Evolutionary conservation across 495 filamentous ascomycete genomes (phyloP), one percentile per base, ranked within the genome.

Genomic region (Aspergillus sparsus): DNA sequence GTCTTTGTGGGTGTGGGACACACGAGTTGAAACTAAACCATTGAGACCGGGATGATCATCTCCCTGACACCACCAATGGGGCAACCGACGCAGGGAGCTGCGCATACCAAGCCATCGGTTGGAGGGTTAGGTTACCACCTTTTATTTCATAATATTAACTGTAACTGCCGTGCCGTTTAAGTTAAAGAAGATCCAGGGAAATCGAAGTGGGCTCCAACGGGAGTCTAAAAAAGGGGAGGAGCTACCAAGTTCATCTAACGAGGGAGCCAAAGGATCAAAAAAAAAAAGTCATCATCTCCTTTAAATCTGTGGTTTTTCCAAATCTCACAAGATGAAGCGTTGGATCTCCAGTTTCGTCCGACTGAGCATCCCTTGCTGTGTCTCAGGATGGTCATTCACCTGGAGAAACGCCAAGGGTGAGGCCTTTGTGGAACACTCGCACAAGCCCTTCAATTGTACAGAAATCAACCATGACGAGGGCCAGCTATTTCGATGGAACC

Each of bases 391-490:
- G 53, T 31, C 18, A 2, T 55, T 55, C 37, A 55, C 53, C 8
- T 55, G 53, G 53, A 21, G 27, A 6, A 55, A 45, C 16, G n/a
- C 36, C 16, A 39, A 55, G n/a, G 53, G 53, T 13, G 39, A 55
- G 9, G n/a, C 53, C 6, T 33, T 44, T 13, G 41, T 44, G 9
- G 53, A 55, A 15, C 18, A 42, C 16, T 16, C 18, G n/a, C 12
- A 55, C 10, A 33, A 15, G 9, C 37, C 53, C 16, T 12, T 15
- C 12, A 31, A 10, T 13, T 55, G 53, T 18, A 41, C 27, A n/a
- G 7, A 32, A n/a, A 45, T 55, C 35, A n/a, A 55, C 15, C 53
- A 55, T 39, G 53, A 36, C 18, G 31, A 55, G 16, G 53, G 53
- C 7, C 13, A 55, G 16, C 9, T 11, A 2, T 55, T 55, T 31